Conservation (phyloP, 805 yeast species). For the Teunomyces tritomae region DNA sequence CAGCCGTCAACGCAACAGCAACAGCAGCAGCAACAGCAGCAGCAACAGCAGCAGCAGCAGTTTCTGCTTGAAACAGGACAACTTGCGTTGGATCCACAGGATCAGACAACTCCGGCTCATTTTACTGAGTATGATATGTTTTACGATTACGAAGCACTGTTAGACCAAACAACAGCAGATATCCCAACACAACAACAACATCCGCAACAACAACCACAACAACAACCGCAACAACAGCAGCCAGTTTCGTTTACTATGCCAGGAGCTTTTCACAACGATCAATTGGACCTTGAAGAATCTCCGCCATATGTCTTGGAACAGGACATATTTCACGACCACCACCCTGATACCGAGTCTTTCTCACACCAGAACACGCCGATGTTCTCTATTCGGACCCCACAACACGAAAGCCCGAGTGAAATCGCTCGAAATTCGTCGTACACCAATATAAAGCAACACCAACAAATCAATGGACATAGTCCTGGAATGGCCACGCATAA, state of each 20-base stretch:
- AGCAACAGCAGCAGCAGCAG: not conserved
- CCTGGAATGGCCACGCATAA: not conserved
- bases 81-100: no score
- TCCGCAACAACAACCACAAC: not conserved
- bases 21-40: not conserved
- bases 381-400: not conserved
- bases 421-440: not conserved
- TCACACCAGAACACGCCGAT: conserved; percentile 4
- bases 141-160: no score
- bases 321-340: conserved; percentile 17
- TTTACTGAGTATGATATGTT: no score
- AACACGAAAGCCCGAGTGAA: not conserved
- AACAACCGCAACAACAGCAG: not conserved
- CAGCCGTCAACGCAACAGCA: not conserved
- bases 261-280: conserved; percentile 24
- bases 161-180: no score
- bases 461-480: not conserved
- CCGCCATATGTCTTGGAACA: conserved; percentile 38
- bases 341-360: conserved; percentile 8
- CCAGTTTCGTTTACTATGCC: conserved; percentile 20
- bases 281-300: conserved; percentile 37
- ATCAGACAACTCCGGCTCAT: not conserved
- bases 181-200: conserved; percentile 1
- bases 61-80: not conserved
- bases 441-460: conserved; percentile 6